Evolutionary conservation across 768 basidiomycete species (phyloP).

Genomic region (Boletellus sp.): DNA sequence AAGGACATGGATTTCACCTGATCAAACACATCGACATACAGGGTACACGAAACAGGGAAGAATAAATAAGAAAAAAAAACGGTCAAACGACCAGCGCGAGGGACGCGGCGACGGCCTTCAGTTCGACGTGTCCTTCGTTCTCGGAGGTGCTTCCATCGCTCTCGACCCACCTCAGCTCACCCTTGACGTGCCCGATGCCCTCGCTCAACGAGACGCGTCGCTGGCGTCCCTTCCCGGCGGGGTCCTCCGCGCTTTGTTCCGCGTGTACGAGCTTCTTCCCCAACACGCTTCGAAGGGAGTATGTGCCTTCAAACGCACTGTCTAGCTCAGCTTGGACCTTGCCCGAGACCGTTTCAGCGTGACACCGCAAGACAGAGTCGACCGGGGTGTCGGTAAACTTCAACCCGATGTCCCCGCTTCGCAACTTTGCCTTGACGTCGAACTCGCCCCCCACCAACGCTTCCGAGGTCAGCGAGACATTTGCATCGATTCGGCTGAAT

Average conservation of each 20-base stretch:
- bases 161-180: slow-evolving; percentile 24
- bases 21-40: not conserved
- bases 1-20: not conserved
- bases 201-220: slow-evolving; percentile 21
- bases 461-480: slow-evolving; percentile 31
- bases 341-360: slow-evolving; percentile 29
- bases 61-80: not conserved
- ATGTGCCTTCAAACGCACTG: slow-evolving; percentile 41
- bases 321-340: slow-evolving; percentile 28
- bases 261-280: slow-evolving; percentile 18
- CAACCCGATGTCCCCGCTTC: slow-evolving; percentile 29
- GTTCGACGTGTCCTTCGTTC: slow-evolving; percentile 14
- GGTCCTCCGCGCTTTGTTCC: slow-evolving; percentile 28
- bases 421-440: slow-evolving; percentile 27
- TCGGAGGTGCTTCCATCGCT: slow-evolving; percentile 15
- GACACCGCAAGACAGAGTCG: slow-evolving; percentile 32
- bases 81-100: slow-evolving; percentile 21
- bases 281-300: slow-evolving; percentile 30
- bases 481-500: slow-evolving; percentile 21
- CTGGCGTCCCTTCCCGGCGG: slow-evolving; percentile 33
- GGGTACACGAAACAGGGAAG: not conserved
- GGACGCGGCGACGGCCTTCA: slow-evolving; percentile 13
- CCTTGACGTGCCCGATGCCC: slow-evolving; percentile 8
- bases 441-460: slow-evolving; percentile 31
- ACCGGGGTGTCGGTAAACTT: slow-evolving; percentile 32